Conservation (phyloP, 768 basidiomycete genomes). For the Wakefieldia striispora region DNA sequence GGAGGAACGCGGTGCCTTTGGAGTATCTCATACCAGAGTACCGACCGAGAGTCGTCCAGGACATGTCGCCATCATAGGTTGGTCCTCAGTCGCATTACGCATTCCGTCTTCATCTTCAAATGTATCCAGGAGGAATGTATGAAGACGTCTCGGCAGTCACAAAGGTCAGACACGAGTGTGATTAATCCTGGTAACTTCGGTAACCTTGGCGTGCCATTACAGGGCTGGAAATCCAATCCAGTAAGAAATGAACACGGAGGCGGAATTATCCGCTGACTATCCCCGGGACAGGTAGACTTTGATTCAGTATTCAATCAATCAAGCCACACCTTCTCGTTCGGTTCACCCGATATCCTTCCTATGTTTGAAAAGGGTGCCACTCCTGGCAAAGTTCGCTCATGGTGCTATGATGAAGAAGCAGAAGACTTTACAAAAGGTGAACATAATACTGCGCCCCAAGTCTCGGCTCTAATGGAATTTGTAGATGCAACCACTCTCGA, state of each 20-base stretch:
- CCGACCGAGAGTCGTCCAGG: slow-evolving; percentile 89
- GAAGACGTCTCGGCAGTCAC: slow-evolving; percentile 88
- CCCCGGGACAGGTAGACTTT: slow-evolving; percentile 55
- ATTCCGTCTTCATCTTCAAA: slow-evolving; percentile 3
- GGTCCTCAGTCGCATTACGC: slow-evolving; percentile 3
- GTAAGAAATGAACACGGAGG: slow-evolving; percentile 33
- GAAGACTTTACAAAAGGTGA: slow-evolving; percentile 87
- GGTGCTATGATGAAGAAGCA: slow-evolving; percentile 72
- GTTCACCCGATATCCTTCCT: slow-evolving; percentile 84
- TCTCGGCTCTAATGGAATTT: background rate
- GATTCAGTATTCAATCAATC: slow-evolving; percentile 89
- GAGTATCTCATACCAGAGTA: slow-evolving; percentile 81
- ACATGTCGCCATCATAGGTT: slow-evolving; percentile 85
- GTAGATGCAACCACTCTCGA: slow-evolving; percentile 77
- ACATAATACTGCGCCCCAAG: background rate
- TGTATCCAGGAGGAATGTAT: slow-evolving; percentile 75
- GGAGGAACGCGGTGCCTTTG: slow-evolving; percentile 70
- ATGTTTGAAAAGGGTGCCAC: slow-evolving; percentile 81
- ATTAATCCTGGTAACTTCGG: background rate
- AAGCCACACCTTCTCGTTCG: slow-evolving; percentile 74
- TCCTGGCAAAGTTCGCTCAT: slow-evolving; percentile 66
- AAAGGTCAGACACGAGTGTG: slow-evolving; percentile 46
- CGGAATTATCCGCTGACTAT: background rate
- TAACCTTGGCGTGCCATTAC: slow-evolving; percentile 3
- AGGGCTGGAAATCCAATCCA: slow-evolving; percentile 89